Evolutionary conservation across 257 asterid genomes (phyloP).

Genomic region (Nicotiana attenuata): DNA sequence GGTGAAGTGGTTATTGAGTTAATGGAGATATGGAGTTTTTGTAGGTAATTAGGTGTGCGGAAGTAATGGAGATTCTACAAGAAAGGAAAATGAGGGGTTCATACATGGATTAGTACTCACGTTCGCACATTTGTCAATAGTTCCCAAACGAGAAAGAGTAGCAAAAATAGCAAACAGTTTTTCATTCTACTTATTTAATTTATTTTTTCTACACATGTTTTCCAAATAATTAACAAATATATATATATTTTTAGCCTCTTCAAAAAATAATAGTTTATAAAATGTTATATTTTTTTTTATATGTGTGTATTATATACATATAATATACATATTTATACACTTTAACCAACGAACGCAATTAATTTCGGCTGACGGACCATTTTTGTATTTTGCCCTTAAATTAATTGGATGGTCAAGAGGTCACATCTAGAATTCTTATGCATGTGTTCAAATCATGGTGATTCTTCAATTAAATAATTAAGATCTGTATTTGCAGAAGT

Average conservation of each 20-base stretch:
- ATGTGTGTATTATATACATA: no score
- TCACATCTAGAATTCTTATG: no score
- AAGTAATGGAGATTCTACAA: constrained; percentile 8
- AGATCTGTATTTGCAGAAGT: no score
- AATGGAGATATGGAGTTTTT: background rate
- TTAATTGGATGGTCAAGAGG: no score
- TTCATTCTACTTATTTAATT: background rate
- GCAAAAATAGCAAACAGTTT: background rate
- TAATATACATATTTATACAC: no score
- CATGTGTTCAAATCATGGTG: no score
- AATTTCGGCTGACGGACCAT: fast-evolving
- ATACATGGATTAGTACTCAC: background rate
- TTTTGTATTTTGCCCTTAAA: no score
- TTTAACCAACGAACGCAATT: no score
- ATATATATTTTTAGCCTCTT: no score
- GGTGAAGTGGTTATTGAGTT: background rate
- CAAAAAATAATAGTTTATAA: no score
- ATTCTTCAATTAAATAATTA: no score
- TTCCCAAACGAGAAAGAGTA: background rate
- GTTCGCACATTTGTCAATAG: background rate
- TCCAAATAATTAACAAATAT: fast-evolving
- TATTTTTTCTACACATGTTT: background rate
- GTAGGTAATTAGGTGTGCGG: background rate
- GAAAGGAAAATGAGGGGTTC: constrained; percentile 12
- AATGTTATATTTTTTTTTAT: no score